These are phyloP conservation scores for Abelmoschus esculentus DNA, from an alignment of 345 rosid genomes.

Conservation along the genomic window DNA sequence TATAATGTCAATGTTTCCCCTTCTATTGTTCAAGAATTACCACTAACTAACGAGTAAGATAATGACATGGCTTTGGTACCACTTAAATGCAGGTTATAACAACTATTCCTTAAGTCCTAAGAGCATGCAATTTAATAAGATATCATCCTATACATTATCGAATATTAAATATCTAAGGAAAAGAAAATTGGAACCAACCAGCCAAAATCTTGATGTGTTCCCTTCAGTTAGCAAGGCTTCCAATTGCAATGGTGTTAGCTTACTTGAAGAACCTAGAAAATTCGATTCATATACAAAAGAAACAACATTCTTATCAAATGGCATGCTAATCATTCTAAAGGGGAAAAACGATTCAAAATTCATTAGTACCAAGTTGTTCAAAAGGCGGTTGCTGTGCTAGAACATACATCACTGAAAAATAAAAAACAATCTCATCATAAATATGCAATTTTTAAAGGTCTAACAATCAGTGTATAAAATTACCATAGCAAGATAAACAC, in stretches of 20 bases:
- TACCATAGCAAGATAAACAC: background rate
- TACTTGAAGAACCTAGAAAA: conserved; percentile 50
- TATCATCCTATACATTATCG: background rate
- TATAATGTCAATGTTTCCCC: conserved; percentile 4
- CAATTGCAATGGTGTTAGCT: conserved; percentile 79
- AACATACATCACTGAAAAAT: conserved; percentile 51
- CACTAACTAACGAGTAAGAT: background rate
- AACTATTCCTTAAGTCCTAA: background rate
- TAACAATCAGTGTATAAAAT: background rate
- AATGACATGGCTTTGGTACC: background rate
- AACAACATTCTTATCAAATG: background rate
- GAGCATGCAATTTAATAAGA: background rate
- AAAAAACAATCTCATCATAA: conserved; percentile 1
- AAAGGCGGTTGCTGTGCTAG: conserved; percentile 64
- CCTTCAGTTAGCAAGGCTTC: conserved; percentile 75
- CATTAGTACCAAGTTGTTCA: conserved; percentile 49
- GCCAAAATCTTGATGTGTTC: conserved; percentile 69
- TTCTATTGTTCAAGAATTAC: no score
- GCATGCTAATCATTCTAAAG: background rate
- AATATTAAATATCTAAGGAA: background rate
- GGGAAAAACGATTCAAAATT: background rate
- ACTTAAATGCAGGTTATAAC: background rate
- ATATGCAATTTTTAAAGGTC: background rate
- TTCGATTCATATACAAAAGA: conserved; percentile 1
- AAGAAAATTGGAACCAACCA: conserved; percentile 46